Percentiles rank a stretch among this genome's conserved stretches.
These are phyloP conservation scores for Aspergillus spinulosporus DNA, from an alignment of 2,329 filamentous ascomycete genomes.

Conservation along the genomic window DNA sequence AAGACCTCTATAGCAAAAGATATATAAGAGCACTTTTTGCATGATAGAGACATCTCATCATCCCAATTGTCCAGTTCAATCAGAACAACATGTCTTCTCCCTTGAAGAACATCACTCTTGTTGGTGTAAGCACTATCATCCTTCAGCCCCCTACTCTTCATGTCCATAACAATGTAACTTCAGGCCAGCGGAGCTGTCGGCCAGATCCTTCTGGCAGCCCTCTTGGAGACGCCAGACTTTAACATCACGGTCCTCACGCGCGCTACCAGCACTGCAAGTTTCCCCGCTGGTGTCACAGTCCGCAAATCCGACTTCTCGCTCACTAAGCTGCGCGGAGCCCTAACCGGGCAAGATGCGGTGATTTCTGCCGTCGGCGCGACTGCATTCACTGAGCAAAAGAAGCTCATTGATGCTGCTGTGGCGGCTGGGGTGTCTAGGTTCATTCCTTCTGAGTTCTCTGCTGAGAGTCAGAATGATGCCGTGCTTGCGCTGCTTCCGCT, in stretches of 20 bases:
- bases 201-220: conserved; percentile 23
- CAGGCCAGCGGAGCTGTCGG: conserved; percentile 30
- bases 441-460: conserved; percentile 37
- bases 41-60: neutral
- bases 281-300: conserved; percentile 23
- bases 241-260: conserved; percentile 30
- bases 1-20: no score
- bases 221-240: conserved; percentile 21
- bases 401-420: conserved; percentile 34
- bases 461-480: conserved; percentile 27
- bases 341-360: conserved; percentile 34
- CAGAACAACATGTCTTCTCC: conserved; percentile 2
- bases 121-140: conserved; percentile 19
- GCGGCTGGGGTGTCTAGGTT: conserved; percentile 35
- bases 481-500: conserved; percentile 29
- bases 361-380: conserved; percentile 30
- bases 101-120: conserved; percentile 18
- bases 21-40: no score
- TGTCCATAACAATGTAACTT: neutral
- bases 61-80: neutral
- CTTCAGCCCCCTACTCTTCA: neutral
- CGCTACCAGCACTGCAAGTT: conserved; percentile 19
- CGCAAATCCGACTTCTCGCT: conserved; percentile 29
- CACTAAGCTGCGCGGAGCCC: conserved; percentile 23
- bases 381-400: conserved; percentile 30